Base-by-base conservation (phyloP, 2,329 filamentous ascomycete species). In the Xylariaceae sp. region DNA sequence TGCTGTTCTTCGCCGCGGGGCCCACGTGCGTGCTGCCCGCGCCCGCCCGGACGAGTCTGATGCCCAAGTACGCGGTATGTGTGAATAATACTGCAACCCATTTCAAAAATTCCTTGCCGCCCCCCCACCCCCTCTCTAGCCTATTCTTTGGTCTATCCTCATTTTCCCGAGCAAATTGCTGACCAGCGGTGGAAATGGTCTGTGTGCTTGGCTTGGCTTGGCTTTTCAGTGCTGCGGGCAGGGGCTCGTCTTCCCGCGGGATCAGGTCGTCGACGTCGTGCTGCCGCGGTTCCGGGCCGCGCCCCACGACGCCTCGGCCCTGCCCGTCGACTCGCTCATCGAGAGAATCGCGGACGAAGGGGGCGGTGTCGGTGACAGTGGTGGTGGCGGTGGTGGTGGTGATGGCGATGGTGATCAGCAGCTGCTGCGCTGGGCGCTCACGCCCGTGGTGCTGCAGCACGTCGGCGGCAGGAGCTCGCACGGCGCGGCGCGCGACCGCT, bases 361-460 rank as follows among this genome's bases (percentile, higher is more conserved):
- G n/a, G n/a, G n/a, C n/a, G n/a, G n/a, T n/a, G n/a, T n/a, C n/a
- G n/a, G n/a, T n/a, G n/a, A n/a, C n/a, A n/a, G n/a, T n/a, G n/a
- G n/a, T n/a, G n/a, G n/a, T n/a, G n/a, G n/a, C n/a, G n/a, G n/a
- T n/a, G n/a, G n/a, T n/a, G n/a, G n/a, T n/a, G n/a, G n/a, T n/a
- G n/a, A n/a, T n/a, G n/a, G n/a, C n/a, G n/a, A n/a, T n/a, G n/a
- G n/a, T n/a, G 26, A 12, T 14, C 41, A 38, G 2, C 35, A 35
- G 0, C 36, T 14, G 1, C 31, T 53, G 10, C 45, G 50, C 11
- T 53, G 45, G 45, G 51, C 50, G 5, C 33, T 53, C 18, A 53
- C 47, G 5, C 51, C 50, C 0, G 49, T 51, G 5, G 37, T 54
- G 19, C 47, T 54, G 31, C 51, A 54, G 32, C 51, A 54, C 31